phyloP scores from a whole-genome alignment of 169 alveolate species.

The Plasmodium coatneyi region DNA sequence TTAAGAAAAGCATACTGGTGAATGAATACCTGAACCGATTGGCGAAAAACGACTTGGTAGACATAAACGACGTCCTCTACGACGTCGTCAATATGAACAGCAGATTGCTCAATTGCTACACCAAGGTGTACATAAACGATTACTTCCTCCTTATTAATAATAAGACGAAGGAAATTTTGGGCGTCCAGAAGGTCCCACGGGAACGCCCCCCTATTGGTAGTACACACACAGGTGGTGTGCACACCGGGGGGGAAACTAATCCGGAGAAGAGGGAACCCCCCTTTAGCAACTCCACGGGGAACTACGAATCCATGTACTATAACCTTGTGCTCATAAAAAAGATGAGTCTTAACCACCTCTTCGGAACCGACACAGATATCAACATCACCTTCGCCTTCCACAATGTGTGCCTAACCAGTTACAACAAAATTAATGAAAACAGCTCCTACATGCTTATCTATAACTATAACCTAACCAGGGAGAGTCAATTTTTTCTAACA shows the following conservation, averaged over 20 bases:
- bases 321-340: slow-evolving; percentile 62
- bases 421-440: slow-evolving; percentile 21
- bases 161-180: slow-evolving; percentile 69
- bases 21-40: slow-evolving; percentile 28
- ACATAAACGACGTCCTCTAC: slow-evolving; percentile 58
- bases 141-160: slow-evolving; percentile 27
- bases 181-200: slow-evolving; percentile 19
- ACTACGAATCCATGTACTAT: slow-evolving; percentile 23
- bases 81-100: slow-evolving; percentile 17
- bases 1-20: slow-evolving; percentile 42
- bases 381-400: slow-evolving; percentile 54
- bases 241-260: neutral
- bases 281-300: neutral
- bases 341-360: slow-evolving; percentile 24
- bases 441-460: slow-evolving; percentile 36
- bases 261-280: neutral
- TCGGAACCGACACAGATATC: slow-evolving; percentile 24
- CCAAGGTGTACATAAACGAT: slow-evolving; percentile 57
- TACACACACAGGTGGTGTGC: neutral
- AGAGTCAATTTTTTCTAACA: neutral
- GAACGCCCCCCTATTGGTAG: neutral
- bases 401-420: slow-evolving; percentile 39
- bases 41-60: slow-evolving; percentile 45
- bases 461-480: slow-evolving; percentile 13
- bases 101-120: slow-evolving; percentile 31